These are phyloP conservation scores for Priceomyces medius DNA, from an alignment of 805 yeast species.

Conservation along the genomic window DNA sequence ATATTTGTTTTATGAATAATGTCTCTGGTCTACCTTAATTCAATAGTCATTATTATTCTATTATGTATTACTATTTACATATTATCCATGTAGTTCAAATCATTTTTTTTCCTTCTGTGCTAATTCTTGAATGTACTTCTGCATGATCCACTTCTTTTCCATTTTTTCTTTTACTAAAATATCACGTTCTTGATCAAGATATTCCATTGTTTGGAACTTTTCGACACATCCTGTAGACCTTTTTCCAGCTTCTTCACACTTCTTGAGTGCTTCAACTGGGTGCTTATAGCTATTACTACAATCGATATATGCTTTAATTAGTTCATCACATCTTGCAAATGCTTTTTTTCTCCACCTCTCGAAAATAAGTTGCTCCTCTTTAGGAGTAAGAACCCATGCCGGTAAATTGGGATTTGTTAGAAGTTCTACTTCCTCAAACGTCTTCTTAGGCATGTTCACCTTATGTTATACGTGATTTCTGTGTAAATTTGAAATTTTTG, in stretches of 20 bases:
- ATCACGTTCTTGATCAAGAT: constrained; percentile 69
- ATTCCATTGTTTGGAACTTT: constrained; percentile 58
- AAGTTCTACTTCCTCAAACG: constrained; percentile 37
- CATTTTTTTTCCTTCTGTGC: not conserved
- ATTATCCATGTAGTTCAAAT: not conserved
- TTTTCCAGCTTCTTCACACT: constrained; percentile 59
- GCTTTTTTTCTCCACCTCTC: constrained; percentile 68
- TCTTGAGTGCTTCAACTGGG: constrained; percentile 63
- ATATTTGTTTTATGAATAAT: too few species aligned
- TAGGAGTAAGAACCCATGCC: constrained; percentile 72
- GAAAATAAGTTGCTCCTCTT: constrained; percentile 71
- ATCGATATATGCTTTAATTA: constrained; percentile 65
- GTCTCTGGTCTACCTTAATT: too few species aligned
- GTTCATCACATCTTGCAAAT: constrained; percentile 63
- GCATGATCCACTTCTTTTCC: constrained; percentile 16
- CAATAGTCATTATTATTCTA: not conserved
- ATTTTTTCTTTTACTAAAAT: constrained; percentile 57
- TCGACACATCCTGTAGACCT: constrained; percentile 64
- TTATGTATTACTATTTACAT: constrained; percentile 2
- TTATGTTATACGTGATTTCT: not conserved
- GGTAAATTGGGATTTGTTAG: constrained; percentile 54
- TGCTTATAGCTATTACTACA: constrained; percentile 60
- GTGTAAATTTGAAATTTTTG: not conserved
- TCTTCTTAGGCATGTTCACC: constrained; percentile 23
- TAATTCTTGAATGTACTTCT: constrained; percentile 4